A percentile compares a stretch with the other conserved stretches of the same genome.
phyloP scores from a whole-genome alignment of 75 land plant genomes.

The Picea sitchensis region DNA sequence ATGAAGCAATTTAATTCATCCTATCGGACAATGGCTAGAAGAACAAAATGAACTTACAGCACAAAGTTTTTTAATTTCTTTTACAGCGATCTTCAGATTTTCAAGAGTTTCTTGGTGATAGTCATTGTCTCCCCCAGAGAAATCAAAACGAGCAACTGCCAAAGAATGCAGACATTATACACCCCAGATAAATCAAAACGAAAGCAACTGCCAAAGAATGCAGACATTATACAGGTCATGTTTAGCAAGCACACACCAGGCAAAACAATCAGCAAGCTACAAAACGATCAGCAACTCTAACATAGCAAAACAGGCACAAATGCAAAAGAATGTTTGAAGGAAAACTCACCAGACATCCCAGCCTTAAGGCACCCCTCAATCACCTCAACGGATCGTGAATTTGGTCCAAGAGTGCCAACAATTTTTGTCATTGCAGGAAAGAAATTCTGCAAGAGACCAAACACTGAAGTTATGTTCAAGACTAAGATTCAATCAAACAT shows the following conservation, averaged over 20 bases:
- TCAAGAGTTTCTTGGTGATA: constrained; percentile 90
- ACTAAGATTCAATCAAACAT: too few relatives aligned
- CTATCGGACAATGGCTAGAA: background rate
- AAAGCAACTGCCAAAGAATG: constrained; percentile 53
- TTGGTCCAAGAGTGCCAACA: constrained; percentile 68
- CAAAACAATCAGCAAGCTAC: background rate
- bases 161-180: constrained; percentile 4
- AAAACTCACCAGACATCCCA: constrained; percentile 59
- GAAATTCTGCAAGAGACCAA: constrained; percentile 27
- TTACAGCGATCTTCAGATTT: constrained; percentile 70
- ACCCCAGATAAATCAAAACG: constrained; percentile 90
- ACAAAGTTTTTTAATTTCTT: constrained; percentile 70
- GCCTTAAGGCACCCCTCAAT: constrained; percentile 59
- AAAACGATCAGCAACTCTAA: background rate
- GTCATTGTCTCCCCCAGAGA: constrained; percentile 73
- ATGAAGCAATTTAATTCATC: too few relatives aligned
- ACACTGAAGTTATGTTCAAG: too few relatives aligned
- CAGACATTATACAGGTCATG: background rate
- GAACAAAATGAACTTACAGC: constrained; percentile 45
- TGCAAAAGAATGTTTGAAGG: background rate
- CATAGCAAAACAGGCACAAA: background rate
- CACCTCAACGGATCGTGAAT: constrained; percentile 57
- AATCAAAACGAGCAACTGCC: constrained; percentile 89
- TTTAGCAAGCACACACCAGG: background rate
- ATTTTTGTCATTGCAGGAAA: constrained; percentile 67